phyloP scores from a whole-genome alignment of 441 rosid genomes.

The Aleurites moluccanus region DNA sequence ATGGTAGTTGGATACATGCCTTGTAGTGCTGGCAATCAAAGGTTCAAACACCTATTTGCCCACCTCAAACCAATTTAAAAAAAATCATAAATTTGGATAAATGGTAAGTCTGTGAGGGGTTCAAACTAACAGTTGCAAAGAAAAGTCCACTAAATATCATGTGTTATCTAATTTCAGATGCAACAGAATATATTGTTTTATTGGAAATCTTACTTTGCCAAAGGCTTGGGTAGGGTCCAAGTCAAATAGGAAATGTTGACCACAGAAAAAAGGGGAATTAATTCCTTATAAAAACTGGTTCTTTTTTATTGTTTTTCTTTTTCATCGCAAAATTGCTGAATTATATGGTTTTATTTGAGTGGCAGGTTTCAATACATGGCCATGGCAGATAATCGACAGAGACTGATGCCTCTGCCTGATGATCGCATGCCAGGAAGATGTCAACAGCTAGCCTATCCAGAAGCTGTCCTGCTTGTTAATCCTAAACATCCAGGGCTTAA shows the following conservation, averaged over 20 bases:
- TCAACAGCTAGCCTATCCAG: conserved; percentile 61
- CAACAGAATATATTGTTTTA: background rate
- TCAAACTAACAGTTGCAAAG: background rate
- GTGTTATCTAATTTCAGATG: background rate
- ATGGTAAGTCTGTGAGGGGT: background rate
- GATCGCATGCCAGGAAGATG: conserved; percentile 68
- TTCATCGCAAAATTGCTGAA: background rate
- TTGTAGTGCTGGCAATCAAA: background rate
- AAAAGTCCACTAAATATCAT: background rate
- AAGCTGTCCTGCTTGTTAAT: conserved; percentile 74
- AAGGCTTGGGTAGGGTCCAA: background rate
- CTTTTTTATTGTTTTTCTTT: background rate
- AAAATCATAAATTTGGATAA: background rate
- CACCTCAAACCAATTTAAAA: background rate
- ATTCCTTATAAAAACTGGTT: background rate
- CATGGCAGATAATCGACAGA: conserved; percentile 69
- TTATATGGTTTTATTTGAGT: conserved; percentile 2
- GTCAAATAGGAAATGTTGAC: background rate
- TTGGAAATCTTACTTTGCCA: background rate
- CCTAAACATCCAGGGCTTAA: conserved; percentile 70
- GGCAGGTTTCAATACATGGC: conserved; percentile 88
- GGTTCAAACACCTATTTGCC: background rate
- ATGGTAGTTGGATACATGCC: background rate
- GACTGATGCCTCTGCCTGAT: conserved; percentile 86
- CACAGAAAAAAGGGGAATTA: background rate